Base-by-base conservation (phyloP, 1,139 yeast species). In the Taphrina betulina region DNA sequence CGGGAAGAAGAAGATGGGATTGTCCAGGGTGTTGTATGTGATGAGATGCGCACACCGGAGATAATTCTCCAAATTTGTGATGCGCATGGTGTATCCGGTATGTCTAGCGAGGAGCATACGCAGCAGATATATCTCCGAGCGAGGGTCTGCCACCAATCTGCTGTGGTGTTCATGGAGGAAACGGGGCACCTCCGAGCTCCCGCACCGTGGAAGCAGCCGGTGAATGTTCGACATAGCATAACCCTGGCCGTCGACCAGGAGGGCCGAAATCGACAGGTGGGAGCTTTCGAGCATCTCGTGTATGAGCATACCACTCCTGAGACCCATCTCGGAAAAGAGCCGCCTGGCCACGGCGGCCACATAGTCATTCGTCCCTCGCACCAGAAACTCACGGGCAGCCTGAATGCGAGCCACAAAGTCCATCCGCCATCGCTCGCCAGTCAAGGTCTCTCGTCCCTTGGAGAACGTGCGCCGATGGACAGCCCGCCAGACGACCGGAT, bases 1-100 rank as follows among this genome's bases (percentile, higher is more conserved):
- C 5, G 54, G 54, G 19, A 40, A 50, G 24, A 29, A 42, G 40
- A 17, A 50, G 26, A 50, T 40, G 5, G 54, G 54, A 19, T 50
- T 28, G 4, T 41, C 38, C 10, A 40, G 28, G 4, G 54, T 31
- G 23, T 50, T 42, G 40, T 50, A 50, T 10, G 37, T 26, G 19
- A 50, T 40, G 28, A 40, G 29, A 17, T 42, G 37, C 10, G 54
- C 45, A 14, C 46, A 33, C 19, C 20, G 38, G 29, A 50, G 33
- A n/a, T 31, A 33, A 4, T 12, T 24, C 29, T 43, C 48, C 24
- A 43, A 19, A 12, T 43, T 29, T 16, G 26, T 10, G 20, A 33
- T 23, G 2, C 29, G 24, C 48, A 20, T 20, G 37, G 14, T 16
- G 23, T 31, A 45, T 12, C 41, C 52, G 3, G 34, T 34, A 26